Evolutionary conservation across 129 eudicot genomes (phyloP).

Genomic region (Flaveria ramosissima): DNA sequence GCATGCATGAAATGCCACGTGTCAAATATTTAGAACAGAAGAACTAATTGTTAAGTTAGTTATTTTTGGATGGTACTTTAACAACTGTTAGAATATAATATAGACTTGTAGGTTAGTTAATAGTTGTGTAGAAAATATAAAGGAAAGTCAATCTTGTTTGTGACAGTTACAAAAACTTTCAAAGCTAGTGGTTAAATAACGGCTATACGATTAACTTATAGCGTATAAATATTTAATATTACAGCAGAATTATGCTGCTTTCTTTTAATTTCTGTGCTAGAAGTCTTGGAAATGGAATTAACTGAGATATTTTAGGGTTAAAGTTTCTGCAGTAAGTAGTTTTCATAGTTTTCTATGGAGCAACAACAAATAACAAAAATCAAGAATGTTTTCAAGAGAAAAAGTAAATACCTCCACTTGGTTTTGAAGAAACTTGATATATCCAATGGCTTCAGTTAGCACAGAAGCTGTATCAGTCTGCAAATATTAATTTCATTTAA

Average conservation of each 20-base stretch:
- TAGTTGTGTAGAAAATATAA: background rate
- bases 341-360: background rate
- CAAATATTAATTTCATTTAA: slow-evolving; percentile 20
- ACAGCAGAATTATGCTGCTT: too few species aligned
- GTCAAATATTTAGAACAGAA: background rate
- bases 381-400: background rate
- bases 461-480: slow-evolving; percentile 96
- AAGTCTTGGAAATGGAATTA: background rate
- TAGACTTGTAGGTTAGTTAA: background rate
- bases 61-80: background rate
- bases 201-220: background rate
- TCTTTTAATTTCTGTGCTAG: background rate
- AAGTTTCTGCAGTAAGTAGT: background rate
- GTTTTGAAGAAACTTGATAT: slow-evolving; percentile 83
- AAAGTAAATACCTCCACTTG: slow-evolving; percentile 70
- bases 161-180: background rate
- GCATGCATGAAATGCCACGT: slow-evolving; percentile 1
- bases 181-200: background rate
- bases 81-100: background rate
- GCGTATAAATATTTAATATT: background rate
- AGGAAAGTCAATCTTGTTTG: background rate
- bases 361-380: too few species aligned
- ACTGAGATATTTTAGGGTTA: too few species aligned
- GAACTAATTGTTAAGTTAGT: background rate
- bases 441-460: slow-evolving; percentile 87